phyloP scores from a whole-genome alignment of 352 stramenopile genomes.

The Phytophthora agathidicida region DNA sequence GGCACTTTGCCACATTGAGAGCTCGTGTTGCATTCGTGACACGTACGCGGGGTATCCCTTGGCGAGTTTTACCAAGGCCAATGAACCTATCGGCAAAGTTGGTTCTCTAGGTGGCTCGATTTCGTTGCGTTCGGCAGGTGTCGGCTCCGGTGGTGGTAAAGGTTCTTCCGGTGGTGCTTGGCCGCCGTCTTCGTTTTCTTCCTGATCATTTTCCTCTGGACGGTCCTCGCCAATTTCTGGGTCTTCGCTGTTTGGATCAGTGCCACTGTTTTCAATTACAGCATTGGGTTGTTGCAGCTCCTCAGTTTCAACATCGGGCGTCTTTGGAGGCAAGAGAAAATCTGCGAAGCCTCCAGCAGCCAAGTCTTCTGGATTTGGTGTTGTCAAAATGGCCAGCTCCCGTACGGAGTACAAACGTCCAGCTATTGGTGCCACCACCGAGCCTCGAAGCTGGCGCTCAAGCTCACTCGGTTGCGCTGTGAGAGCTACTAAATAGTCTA shows the following conservation, averaged over 20 bases:
- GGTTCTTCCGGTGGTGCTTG: not conserved
- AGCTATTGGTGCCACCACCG: constrained; percentile 43
- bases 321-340: constrained; percentile 18
- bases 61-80: constrained; percentile 35
- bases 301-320: constrained; percentile 3
- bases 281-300: not conserved
- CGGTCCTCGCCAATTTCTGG: not conserved
- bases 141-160: constrained; percentile 21
- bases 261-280: not conserved
- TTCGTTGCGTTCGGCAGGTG: constrained; percentile 42
- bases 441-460: constrained; percentile 29
- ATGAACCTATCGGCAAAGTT: constrained; percentile 33
- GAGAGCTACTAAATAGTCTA: constrained; percentile 66
- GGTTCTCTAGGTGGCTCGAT: constrained; percentile 42
- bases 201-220: constrained; percentile 17
- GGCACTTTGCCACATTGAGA: constrained; percentile 3
- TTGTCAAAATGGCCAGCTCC: constrained; percentile 49
- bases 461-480: constrained; percentile 50
- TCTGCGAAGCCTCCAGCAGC: constrained; percentile 34
- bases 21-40: constrained; percentile 23
- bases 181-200: not conserved
- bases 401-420: constrained; percentile 61
- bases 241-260: not conserved
- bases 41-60: constrained; percentile 45
- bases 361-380: constrained; percentile 24